Evolutionary conservation across 208 protist genomes (phyloP).

Genomic region (Leptomonas seymouri): DNA sequence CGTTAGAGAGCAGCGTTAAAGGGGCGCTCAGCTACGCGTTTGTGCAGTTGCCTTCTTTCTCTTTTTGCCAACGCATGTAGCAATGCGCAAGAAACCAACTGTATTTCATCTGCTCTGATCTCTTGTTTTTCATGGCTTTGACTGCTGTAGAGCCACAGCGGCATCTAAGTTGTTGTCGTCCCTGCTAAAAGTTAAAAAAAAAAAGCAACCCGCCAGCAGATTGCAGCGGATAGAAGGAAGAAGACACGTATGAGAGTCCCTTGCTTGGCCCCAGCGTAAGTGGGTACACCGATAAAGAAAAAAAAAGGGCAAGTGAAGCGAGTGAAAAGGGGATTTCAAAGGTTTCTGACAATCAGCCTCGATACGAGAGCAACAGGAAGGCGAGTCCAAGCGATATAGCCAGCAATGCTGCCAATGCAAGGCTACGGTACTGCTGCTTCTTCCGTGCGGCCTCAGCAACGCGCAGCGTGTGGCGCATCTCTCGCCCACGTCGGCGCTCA

Average conservation of each 20-base stretch:
- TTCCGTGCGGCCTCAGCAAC: not conserved
- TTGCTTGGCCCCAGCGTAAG: no score
- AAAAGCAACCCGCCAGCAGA: slow-evolving; percentile 3
- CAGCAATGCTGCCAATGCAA: slow-evolving; percentile 10
- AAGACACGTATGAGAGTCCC: no score
- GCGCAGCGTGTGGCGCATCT: slow-evolving; percentile 26
- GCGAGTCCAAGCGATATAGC: slow-evolving; percentile 13
- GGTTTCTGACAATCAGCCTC: not conserved
- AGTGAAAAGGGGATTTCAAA: not conserved
- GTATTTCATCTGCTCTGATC: not conserved
- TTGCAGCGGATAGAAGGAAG: slow-evolving; percentile 8
- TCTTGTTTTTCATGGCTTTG: slow-evolving; percentile 2
- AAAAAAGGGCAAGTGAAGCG: not conserved
- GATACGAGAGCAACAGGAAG: not conserved
- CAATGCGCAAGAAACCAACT: no score
- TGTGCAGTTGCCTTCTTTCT: no score
- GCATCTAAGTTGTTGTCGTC: no score
- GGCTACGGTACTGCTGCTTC: not conserved
- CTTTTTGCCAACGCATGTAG: no score
- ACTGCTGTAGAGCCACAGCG: not conserved
- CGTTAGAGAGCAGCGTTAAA: no score
- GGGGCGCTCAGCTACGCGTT: no score
- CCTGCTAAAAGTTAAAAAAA: not conserved
- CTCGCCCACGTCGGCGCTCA: slow-evolving; percentile 18
- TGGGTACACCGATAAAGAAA: slow-evolving; percentile 1